Evolutionary conservation across 2,329 filamentous ascomycete genomes (phyloP).

Genomic region (Didymosphaeria variabile): DNA sequence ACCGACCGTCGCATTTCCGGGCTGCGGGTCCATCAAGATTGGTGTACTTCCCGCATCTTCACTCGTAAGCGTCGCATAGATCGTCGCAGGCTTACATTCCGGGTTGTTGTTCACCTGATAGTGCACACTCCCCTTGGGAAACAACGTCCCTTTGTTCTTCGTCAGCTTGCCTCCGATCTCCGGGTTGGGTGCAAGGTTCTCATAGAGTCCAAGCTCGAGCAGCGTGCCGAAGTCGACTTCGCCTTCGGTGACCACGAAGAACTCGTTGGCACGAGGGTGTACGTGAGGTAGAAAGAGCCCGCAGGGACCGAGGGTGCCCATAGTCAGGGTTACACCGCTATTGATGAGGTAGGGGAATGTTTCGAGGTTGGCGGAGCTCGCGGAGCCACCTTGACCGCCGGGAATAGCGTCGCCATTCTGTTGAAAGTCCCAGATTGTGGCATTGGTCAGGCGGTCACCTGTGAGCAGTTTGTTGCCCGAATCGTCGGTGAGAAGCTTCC

Average conservation of each 20-base stretch:
- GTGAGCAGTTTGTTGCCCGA: conserved; percentile 6
- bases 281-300: conserved; percentile 59
- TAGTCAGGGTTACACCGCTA: conserved; percentile 60
- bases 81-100: conserved; percentile 51
- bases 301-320: conserved; percentile 62
- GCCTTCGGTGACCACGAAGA: conserved; percentile 50
- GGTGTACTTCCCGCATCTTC: conserved; percentile 17
- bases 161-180: conserved; percentile 47
- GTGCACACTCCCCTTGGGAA: conserved; percentile 53
- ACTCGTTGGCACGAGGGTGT: conserved; percentile 53
- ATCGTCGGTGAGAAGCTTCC: conserved; percentile 9
- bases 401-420: conserved; percentile 7
- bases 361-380: conserved; percentile 58
- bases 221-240: conserved; percentile 48
- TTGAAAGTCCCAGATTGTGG: conserved; percentile 14
- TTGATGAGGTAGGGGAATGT: conserved; percentile 66
- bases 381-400: conserved; percentile 7
- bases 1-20: conserved; percentile 9
- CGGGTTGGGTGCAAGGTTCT: conserved; percentile 25
- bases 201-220: conserved; percentile 45
- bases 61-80: conserved; percentile 35
- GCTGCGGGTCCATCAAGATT: conserved; percentile 4
- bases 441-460: conserved; percentile 3
- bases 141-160: conserved; percentile 51
- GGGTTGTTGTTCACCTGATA: conserved; percentile 51